phyloP scores from a whole-genome alignment of 306 rosid genomes.

The Vigna trinervia region DNA sequence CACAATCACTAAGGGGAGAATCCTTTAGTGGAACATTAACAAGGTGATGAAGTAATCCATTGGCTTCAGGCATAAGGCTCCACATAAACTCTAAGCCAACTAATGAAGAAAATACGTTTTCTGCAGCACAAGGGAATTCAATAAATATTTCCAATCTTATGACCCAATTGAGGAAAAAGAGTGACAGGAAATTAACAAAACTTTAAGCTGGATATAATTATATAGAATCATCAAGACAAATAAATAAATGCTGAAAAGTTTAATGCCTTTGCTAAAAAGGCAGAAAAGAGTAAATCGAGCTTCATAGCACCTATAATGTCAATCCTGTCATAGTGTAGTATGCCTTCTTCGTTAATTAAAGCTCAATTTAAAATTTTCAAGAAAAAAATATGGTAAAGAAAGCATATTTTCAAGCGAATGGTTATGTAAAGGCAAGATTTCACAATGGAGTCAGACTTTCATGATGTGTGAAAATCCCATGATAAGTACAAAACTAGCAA shows the following conservation, averaged over 20 bases:
- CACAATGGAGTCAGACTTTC: neutral
- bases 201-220: conserved; percentile 17
- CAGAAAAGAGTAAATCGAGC: conserved; percentile 12
- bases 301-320: conserved; percentile 10
- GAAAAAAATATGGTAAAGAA: conserved; percentile 21
- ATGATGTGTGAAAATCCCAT: conserved; percentile 12
- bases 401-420: conserved; percentile 34
- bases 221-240: conserved; percentile 20
- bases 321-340: neutral
- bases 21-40: conserved; percentile 89
- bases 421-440: neutral
- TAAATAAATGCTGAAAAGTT: conserved; percentile 21
- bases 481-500: conserved; percentile 1
- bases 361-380: conserved; percentile 23
- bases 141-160: conserved; percentile 40
- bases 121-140: conserved; percentile 59
- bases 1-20: conserved; percentile 93
- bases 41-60: conserved; percentile 67
- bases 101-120: conserved; percentile 90
- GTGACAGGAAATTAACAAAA: conserved; percentile 10
- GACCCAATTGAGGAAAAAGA: conserved; percentile 20
- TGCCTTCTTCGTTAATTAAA: conserved; percentile 28
- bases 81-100: conserved; percentile 95
- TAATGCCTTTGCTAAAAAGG: conserved; percentile 6
- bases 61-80: conserved; percentile 69